A percentile compares a stretch with the other conserved stretches of the same genome.
phyloP scores from a whole-genome alignment of 495 filamentous ascomycete genomes.

The Xylaria curta region DNA sequence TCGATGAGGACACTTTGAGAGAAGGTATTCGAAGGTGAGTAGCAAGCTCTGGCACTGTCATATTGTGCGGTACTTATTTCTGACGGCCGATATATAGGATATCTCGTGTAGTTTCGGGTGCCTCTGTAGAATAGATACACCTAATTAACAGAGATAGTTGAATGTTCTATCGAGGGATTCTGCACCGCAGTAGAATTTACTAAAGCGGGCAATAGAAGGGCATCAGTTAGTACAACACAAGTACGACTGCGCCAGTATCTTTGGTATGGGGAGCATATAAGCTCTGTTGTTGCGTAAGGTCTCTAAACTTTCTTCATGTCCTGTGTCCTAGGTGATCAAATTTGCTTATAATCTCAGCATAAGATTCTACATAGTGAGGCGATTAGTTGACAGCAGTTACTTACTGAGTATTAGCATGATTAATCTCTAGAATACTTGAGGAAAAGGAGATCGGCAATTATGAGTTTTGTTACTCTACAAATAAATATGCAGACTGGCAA shows the following conservation, averaged over 20 bases:
- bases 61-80: background rate
- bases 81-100: background rate
- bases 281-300: too few species aligned
- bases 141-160: background rate
- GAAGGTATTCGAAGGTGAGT: constrained; percentile 54
- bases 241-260: too few species aligned
- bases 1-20: constrained; percentile 43
- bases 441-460: background rate
- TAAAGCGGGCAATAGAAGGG: background rate
- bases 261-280: too few species aligned
- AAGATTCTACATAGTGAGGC: background rate
- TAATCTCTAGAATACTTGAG: background rate
- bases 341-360: background rate
- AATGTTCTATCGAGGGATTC: background rate
- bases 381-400: background rate
- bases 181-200: background rate
- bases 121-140: background rate
- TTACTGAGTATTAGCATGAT: background rate
- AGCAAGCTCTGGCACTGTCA: background rate
- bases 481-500: background rate
- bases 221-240: background rate
- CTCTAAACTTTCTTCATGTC: too few species aligned
- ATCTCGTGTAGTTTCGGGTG: background rate
- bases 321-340: too few species aligned
- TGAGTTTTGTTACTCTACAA: background rate